Conservation (phyloP, 2,329 filamentous ascomycete genomes). For the Penicillium expansum region DNA sequence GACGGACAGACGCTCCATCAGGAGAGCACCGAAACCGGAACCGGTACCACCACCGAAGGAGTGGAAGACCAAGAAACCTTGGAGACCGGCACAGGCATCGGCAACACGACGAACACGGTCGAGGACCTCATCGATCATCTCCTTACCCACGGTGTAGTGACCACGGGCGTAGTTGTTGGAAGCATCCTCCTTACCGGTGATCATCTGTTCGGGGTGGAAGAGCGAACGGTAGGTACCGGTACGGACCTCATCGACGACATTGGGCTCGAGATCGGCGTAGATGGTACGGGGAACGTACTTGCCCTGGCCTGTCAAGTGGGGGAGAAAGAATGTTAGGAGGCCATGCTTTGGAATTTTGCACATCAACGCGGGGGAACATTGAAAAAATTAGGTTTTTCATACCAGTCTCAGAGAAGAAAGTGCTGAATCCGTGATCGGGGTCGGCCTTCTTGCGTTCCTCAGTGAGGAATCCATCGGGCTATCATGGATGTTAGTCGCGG, state of each 20-base stretch:
- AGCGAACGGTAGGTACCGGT: constrained; percentile 93
- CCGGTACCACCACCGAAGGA: constrained; percentile 98
- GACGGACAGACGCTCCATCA: constrained; percentile 98
- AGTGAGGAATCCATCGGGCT: constrained; percentile 98
- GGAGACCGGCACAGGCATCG: constrained; percentile 96
- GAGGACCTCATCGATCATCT: constrained; percentile 95
- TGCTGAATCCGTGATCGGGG: constrained; percentile 97
- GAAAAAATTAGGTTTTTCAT: constrained; percentile 41
- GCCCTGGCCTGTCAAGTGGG: constrained; percentile 69
- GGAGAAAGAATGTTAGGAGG: constrained; percentile 20
- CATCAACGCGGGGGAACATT: constrained; percentile 10
- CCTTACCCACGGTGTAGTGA: constrained; percentile 99
- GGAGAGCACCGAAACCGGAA: constrained; percentile 94
- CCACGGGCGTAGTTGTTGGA: constrained; percentile 99
- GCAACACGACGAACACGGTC: constrained; percentile 97
- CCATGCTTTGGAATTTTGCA: constrained; percentile 10
- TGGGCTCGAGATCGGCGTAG: constrained; percentile 99
- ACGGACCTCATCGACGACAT: constrained; percentile 98
- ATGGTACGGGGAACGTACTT: constrained; percentile 99
- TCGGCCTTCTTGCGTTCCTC: constrained; percentile 94
- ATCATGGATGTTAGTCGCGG: constrained; percentile 29
- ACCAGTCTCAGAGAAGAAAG: constrained; percentile 99
- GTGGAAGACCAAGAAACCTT: constrained; percentile 99
- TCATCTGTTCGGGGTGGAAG: constrained; percentile 99
- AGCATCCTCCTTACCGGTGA: constrained; percentile 99